Evolutionary conservation across 208 protist genomes (phyloP).

Genomic region (Trypanosomatidae sp.): DNA sequence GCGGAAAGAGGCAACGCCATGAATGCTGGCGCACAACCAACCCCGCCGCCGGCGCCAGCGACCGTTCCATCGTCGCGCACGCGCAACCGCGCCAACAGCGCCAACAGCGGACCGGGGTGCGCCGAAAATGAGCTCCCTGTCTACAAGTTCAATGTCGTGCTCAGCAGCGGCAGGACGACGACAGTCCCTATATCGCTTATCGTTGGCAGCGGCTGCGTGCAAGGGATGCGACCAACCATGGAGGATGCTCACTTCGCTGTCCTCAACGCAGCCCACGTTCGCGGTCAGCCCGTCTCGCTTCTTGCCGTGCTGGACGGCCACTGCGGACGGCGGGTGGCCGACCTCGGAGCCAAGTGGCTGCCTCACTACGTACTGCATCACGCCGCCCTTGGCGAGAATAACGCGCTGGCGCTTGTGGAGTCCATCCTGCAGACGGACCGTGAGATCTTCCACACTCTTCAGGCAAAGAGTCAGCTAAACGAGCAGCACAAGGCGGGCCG

Average conservation of each 20-base stretch:
- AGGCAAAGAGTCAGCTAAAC: conserved; percentile 20
- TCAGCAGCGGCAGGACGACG: conserved; percentile 67
- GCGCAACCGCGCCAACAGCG: background rate
- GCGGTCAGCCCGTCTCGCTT: conserved; percentile 61
- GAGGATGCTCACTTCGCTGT: conserved; percentile 77
- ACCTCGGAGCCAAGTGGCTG: conserved; percentile 55
- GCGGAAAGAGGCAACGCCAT: background rate
- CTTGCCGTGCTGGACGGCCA: conserved; percentile 81
- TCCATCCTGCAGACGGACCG: conserved; percentile 76
- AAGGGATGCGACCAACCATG: conserved; percentile 81
- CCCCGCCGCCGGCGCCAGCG: background rate
- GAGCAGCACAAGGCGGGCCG: conserved; percentile 15
- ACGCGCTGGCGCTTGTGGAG: conserved; percentile 71
- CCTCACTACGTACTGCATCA: conserved; percentile 65
- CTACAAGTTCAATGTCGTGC: conserved; percentile 76
- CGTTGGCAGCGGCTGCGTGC: conserved; percentile 55
- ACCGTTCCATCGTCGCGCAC: conserved; percentile 1
- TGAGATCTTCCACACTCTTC: conserved; percentile 35
- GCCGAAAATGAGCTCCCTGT: conserved; percentile 12
- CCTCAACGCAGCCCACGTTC: conserved; percentile 42
- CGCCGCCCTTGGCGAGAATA: conserved; percentile 64
- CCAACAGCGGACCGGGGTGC: too few relatives aligned
- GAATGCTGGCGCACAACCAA: background rate
- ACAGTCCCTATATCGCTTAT: conserved; percentile 46
- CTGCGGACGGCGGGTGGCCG: conserved; percentile 74